Evolutionary conservation across 2,329 filamentous ascomycete genomes (phyloP).

Genomic region (Neophaeococcomyces aloes): DNA sequence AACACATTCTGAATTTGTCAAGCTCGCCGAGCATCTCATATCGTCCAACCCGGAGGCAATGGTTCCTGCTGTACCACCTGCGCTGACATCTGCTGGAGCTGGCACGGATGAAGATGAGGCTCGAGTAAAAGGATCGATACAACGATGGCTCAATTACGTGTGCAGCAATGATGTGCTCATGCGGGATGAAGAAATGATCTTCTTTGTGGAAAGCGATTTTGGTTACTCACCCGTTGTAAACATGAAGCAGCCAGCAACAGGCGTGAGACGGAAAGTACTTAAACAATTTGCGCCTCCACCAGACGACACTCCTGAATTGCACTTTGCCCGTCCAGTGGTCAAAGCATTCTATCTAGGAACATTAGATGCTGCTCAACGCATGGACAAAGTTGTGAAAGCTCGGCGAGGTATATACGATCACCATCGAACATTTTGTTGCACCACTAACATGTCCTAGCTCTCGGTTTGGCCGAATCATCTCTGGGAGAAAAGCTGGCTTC

Average conservation of each 20-base stretch:
- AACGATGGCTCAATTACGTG: conserved; percentile 90
- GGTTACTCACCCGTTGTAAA: conserved; percentile 93
- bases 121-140: conserved; percentile 77
- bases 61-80: conserved; percentile 86
- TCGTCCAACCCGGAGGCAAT: conserved; percentile 95
- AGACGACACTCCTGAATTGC: conserved; percentile 90
- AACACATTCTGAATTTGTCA: conserved; percentile 89
- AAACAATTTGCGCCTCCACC: conserved; percentile 98
- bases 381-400: conserved; percentile 86
- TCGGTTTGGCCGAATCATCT: conserved; percentile 85
- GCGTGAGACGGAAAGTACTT: conserved; percentile 84
- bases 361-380: conserved; percentile 95
- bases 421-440: neutral
- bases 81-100: conserved; percentile 85
- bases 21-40: conserved; percentile 90
- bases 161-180: conserved; percentile 88
- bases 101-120: conserved; percentile 93
- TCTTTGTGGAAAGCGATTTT: conserved; percentile 98
- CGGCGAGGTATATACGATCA: conserved; percentile 59
- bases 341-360: conserved; percentile 92
- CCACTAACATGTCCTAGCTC: conserved; percentile 43
- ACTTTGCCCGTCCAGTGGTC: conserved; percentile 77
- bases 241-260: conserved; percentile 93
- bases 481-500: conserved; percentile 80
- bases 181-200: conserved; percentile 89